A percentile compares a stretch with the other conserved stretches of the same genome.
phyloP scores from a whole-genome alignment of 805 yeast species.

The Teunomyces stri region DNA sequence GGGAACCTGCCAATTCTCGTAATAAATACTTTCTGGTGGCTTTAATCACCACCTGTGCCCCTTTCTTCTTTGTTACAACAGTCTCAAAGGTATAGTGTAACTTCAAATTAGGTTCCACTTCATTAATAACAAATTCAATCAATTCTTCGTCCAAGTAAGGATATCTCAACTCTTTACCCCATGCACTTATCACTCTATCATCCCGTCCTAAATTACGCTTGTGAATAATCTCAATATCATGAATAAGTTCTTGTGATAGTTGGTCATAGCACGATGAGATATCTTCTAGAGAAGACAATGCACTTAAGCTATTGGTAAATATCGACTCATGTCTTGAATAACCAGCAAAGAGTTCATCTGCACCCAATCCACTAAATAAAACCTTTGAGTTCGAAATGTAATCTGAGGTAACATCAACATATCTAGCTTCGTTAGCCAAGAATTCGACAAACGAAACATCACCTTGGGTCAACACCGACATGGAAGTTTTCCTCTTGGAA shows the following conservation, averaged over 20 bases:
- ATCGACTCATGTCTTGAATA: slow-evolving; percentile 76
- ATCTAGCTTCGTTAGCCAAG: slow-evolving; percentile 7
- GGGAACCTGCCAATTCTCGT: slow-evolving; percentile 54
- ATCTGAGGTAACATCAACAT: slow-evolving; percentile 7
- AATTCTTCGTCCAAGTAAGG: slow-evolving; percentile 75
- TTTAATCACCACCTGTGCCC: slow-evolving; percentile 19
- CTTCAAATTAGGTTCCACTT: slow-evolving; percentile 50
- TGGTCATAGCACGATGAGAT: slow-evolving; percentile 27
- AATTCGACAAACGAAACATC: slow-evolving; percentile 19
- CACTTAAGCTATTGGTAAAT: slow-evolving; percentile 27
- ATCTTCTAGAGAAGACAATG: slow-evolving; percentile 18
- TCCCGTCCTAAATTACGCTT: slow-evolving; percentile 85
- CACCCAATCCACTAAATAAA: slow-evolving; percentile 89
- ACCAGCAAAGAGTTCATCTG: slow-evolving; percentile 96
- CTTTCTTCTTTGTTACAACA: slow-evolving; percentile 23
- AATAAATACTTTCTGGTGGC: slow-evolving; percentile 53
- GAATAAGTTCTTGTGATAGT: slow-evolving; percentile 57
- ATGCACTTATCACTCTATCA: slow-evolving; percentile 78
- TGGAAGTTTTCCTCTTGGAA: neutral
- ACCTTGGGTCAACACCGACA: slow-evolving; percentile 1
- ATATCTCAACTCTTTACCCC: slow-evolving; percentile 89
- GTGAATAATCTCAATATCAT: slow-evolving; percentile 73
- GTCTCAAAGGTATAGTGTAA: slow-evolving; percentile 30
- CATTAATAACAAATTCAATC: slow-evolving; percentile 45
- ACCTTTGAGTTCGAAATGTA: slow-evolving; percentile 64